Base-by-base conservation (phyloP, 345 rosid genomes). In the Microthlaspi erraticum region DNA sequence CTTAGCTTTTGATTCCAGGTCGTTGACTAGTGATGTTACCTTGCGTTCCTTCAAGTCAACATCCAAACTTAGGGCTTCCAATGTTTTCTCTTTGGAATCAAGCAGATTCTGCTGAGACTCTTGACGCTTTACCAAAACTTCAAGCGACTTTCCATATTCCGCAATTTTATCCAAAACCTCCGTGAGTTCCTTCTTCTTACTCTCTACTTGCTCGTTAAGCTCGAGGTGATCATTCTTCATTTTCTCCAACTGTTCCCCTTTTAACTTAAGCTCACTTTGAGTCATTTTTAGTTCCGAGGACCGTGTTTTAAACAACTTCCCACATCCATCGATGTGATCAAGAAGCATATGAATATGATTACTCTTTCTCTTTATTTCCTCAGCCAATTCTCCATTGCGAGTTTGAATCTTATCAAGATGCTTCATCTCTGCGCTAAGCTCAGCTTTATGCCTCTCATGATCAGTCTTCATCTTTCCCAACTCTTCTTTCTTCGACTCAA, bases 61-160 rank as follows among this genome's bases (percentile, higher is more conserved):
- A 18, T 70, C 74, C 16, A 48, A 2, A 50, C 3, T 11, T 51
- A 60, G 51, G 36, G 7, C 32, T 6, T 37, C 39, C n/a, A n/a
- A n/a, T n/a, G n/a, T n/a, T n/a, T n/a, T n/a, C 41, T 23, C 37
- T 59, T 37, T 70, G 37, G 58, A 69, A 57, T n/a, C 52, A 20
- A 69, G 63, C 41, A 60, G 41, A 39, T 67, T 68, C 50, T 68
- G 57, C 57, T 52, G 56, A 48, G 64, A 43, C 26, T 29, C 43
- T 44, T 60, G 49, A 43, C 44, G 43, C 8, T 44, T 10, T 53
- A 17, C 49, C 43, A 66, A 26, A 26, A 26, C 29, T 2, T 18
- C 12, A 34, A 59, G 29, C 29, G 29, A 26, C 29, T 5, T 26
- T 26, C 29, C 29, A 26, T 26, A 26, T 26, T 26, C 29, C 29